Evolutionary conservation across 495 filamentous ascomycete species (phyloP).

Genomic region (Staphylotrichum tortipilum): DNA sequence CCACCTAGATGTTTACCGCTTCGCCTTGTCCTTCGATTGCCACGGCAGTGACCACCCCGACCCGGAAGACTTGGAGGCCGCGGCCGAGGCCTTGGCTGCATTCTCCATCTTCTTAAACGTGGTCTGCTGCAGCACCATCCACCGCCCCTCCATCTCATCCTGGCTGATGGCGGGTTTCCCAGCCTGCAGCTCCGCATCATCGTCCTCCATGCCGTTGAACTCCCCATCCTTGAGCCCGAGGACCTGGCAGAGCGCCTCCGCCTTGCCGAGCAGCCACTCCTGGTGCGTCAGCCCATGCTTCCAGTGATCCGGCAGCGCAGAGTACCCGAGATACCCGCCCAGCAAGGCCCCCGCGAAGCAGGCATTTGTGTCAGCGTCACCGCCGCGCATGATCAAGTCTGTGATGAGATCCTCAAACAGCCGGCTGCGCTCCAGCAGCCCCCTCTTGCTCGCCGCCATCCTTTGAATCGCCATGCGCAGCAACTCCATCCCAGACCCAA

Average conservation of each 20-base stretch:
- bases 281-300: constrained; percentile 31
- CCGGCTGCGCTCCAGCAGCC: constrained; percentile 1
- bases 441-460: background rate
- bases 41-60: constrained; percentile 4
- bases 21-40: background rate
- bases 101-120: constrained; percentile 18
- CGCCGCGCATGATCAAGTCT: constrained; percentile 38
- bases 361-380: constrained; percentile 44
- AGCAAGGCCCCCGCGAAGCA: constrained; percentile 39
- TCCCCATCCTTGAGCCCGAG: constrained; percentile 22
- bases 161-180: constrained; percentile 19
- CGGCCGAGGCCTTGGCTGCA: constrained; percentile 10
- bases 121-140: constrained; percentile 22
- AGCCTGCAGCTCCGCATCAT: constrained; percentile 23
- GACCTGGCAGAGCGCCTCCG: constrained; percentile 18
- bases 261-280: constrained; percentile 34
- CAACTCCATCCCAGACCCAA: constrained; percentile 33
- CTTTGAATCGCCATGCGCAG: constrained; percentile 30
- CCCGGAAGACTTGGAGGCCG: background rate
- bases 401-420: constrained; percentile 37
- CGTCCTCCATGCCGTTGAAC: constrained; percentile 23
- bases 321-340: constrained; percentile 35
- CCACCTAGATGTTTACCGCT: background rate
- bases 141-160: constrained; percentile 25
- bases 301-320: constrained; percentile 34